A percentile compares a stretch with the other conserved stretches of the same genome.
These are phyloP conservation scores for Tulasnella sp. DNA, from an alignment of 768 basidiomycete species.

Conservation along the genomic window DNA sequence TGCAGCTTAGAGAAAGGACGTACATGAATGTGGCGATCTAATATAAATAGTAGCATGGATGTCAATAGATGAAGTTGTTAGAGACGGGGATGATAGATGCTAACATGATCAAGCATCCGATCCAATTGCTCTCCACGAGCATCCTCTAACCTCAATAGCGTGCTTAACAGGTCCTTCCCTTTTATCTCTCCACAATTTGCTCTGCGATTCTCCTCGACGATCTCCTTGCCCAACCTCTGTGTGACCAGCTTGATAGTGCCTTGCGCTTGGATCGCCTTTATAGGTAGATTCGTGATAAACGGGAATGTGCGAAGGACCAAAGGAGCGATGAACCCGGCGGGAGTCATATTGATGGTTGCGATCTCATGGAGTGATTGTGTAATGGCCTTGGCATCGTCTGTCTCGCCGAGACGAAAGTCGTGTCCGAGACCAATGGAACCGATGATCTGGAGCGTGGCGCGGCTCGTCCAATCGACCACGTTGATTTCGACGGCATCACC, in stretches of 20 bases:
- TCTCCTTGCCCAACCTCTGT: slow-evolving; percentile 15
- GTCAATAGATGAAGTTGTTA: too few species aligned
- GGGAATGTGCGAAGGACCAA: slow-evolving; percentile 24
- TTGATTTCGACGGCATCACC: slow-evolving; percentile 5
- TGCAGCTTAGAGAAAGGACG: not conserved
- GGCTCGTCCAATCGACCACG: slow-evolving; percentile 18
- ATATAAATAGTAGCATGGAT: too few species aligned
- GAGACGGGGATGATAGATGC: too few species aligned
- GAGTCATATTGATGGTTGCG: slow-evolving; percentile 20
- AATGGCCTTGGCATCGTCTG: slow-evolving; percentile 27
- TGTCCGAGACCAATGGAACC: slow-evolving; percentile 33
- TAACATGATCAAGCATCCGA: slow-evolving; percentile 19
- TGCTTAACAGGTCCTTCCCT: slow-evolving; percentile 18
- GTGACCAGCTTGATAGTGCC: slow-evolving; percentile 25
- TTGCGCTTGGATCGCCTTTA: slow-evolving; percentile 24
- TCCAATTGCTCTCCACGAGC: slow-evolving; percentile 5
- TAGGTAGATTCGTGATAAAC: slow-evolving; percentile 24
- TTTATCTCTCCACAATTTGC: not conserved
- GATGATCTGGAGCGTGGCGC: slow-evolving; percentile 25
- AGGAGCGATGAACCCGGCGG: slow-evolving; percentile 19
- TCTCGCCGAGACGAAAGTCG: slow-evolving; percentile 30
- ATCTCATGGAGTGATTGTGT: slow-evolving; percentile 24
- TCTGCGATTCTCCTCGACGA: not conserved
- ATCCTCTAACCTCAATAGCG: not conserved
- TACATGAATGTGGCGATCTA: slow-evolving; percentile 31